A percentile compares a stretch with the other conserved stretches of the same genome.
These are phyloP conservation scores for Mucor ambiguus DNA, from an alignment of 371 early-diverging fungal genomes.

Conservation along the genomic window DNA sequence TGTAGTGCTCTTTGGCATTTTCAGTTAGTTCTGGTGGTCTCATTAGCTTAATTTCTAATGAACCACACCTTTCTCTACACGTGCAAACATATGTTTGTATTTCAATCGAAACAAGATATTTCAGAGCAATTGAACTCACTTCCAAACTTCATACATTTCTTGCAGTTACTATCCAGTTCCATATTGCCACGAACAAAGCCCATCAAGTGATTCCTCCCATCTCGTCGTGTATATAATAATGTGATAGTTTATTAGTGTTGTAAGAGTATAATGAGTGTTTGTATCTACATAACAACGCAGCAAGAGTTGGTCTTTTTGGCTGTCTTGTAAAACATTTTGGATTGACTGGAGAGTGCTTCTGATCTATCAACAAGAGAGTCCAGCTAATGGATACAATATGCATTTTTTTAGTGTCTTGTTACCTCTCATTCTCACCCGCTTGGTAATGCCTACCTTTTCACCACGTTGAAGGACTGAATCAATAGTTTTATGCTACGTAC, in stretches of 20 bases:
- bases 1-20: no score
- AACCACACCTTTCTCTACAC: no score
- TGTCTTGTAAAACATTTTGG: slow-evolving; percentile 98
- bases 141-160: no score
- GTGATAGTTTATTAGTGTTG: neutral
- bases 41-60: no score
- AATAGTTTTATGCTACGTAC: slow-evolving; percentile 92
- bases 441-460: slow-evolving; percentile 66
- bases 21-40: no score
- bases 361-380: slow-evolving; percentile 93
- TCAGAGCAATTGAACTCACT: no score
- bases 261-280: neutral
- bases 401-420: neutral
- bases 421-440: neutral
- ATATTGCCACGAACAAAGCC: neutral
- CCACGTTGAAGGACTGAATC: slow-evolving; percentile 96
- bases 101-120: no score
- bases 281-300: slow-evolving; percentile 65
- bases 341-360: slow-evolving; percentile 87
- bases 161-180: neutral
- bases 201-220: neutral
- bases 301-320: slow-evolving; percentile 98
- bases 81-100: no score
- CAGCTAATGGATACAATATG: slow-evolving; percentile 44
- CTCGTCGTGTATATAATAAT: neutral